Conservation (phyloP, 2,329 filamentous ascomycete species). For the Ophiostoma himal-ulmi region DNA sequence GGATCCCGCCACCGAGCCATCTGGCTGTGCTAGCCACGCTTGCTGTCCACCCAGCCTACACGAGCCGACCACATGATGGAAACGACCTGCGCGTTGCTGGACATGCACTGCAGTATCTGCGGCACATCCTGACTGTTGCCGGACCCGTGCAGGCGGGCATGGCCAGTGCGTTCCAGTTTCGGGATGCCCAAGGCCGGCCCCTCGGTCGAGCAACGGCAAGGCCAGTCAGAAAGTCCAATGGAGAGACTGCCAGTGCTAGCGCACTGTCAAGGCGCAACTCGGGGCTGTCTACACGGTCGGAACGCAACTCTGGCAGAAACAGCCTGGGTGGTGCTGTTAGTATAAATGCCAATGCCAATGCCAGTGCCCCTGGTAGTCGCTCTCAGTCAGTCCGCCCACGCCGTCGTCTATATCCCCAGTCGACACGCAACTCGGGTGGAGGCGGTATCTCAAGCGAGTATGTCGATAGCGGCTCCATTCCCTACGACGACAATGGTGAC, state of each 20-base stretch:
- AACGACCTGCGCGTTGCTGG: constrained; percentile 59
- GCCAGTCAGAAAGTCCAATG: background rate
- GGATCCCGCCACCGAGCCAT: constrained; percentile 64
- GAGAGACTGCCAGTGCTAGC: background rate
- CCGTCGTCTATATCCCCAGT: background rate
- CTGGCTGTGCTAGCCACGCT: constrained; percentile 74
- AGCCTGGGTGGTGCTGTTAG: background rate
- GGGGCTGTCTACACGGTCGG: background rate
- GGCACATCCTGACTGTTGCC: constrained; percentile 56
- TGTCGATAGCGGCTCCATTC: constrained; percentile 22
- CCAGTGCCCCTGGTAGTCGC: background rate
- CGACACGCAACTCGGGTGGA: background rate
- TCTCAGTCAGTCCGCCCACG: constrained; percentile 29
- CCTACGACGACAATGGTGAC: constrained; percentile 14
- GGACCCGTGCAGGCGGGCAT: constrained; percentile 68
- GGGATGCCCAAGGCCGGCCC: constrained; percentile 20
- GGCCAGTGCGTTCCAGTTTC: constrained; percentile 66
- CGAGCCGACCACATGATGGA: constrained; percentile 60
- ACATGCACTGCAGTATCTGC: constrained; percentile 64
- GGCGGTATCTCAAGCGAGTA: constrained; percentile 16
- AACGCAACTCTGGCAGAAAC: background rate
- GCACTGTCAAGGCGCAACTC: constrained; percentile 1
- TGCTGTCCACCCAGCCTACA: constrained; percentile 73
- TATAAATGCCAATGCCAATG: background rate
- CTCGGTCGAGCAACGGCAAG: background rate